Evolutionary conservation across 192 early-diverging fungal genomes (phyloP), one percentile per base, ranked within the genome.

Genomic region (Chytriomyces hyalinus): DNA sequence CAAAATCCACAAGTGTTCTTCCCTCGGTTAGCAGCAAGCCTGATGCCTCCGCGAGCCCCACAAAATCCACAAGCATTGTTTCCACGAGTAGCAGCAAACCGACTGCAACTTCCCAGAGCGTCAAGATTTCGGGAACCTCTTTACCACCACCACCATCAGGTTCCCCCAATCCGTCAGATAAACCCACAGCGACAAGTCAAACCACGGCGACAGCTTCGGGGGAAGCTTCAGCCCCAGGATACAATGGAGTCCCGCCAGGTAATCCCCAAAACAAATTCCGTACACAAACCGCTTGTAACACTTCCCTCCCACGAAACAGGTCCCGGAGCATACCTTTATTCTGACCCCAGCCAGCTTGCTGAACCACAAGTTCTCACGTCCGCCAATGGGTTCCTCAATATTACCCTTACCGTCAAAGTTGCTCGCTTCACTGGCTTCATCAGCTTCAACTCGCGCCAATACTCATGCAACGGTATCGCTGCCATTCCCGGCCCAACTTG

Each of bases 361-460:
- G 15, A 57, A 20, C 53, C 53, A 5, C 13, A 13, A 57, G 53
- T 57, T 57, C 20, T 57, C 15, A 65, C 6, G 1, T 65, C 63
- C 10, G 10, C 3, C 10, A 65, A 65, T 5, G 63, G 63, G 5
- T 3, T 22, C 13, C 26, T 65, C 3, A 4, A 17, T 6, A 65
- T 65, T 6, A 65, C 63, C 17, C 28, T 65, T 11, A 65, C 63
- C 28, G 63, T 65, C 11, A 36, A 11, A 11, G 20, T 26, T n/a
- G 11, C 13, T 6, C 63, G 63, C 63, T 6, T 2, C 26, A 22
- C 17, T 3, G 63, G 5, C 6, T 65, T 65, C 26, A 28, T 65
- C 28, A 65, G 63, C 28, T 65, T 65, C 26, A 65, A 65, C 63
- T 24, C 63, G 17, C 63, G 63, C 11, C 20, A n/a, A 3, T 65